phyloP scores from a whole-genome alignment of 2,329 filamentous ascomycete genomes.

The Cladophialophora exuberans region DNA sequence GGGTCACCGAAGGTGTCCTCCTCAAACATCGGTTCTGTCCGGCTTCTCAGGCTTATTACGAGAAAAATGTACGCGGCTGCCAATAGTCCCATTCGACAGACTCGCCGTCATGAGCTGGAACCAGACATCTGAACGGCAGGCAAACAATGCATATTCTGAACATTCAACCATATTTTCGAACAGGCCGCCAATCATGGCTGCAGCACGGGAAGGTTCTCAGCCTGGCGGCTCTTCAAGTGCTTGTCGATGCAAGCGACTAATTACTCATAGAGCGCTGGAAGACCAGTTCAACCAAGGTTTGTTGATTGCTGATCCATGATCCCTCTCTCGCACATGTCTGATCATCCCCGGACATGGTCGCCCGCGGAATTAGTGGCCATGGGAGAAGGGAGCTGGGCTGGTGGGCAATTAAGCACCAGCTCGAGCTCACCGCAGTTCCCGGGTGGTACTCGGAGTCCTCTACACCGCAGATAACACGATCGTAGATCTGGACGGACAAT shows the following conservation, averaged over 20 bases:
- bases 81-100: background rate
- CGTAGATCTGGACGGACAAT: background rate
- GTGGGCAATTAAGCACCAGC: too few species aligned
- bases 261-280: too few species aligned
- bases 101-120: background rate
- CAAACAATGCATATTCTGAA: background rate
- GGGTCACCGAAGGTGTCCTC: too few species aligned
- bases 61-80: too few species aligned
- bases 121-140: background rate
- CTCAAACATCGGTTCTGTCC: conserved; percentile 3
- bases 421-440: background rate
- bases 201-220: too few species aligned
- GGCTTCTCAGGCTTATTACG: conserved; percentile 2
- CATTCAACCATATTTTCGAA: background rate
- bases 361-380: too few species aligned
- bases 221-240: background rate
- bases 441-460: background rate
- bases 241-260: background rate
- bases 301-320: too few species aligned
- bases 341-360: too few species aligned
- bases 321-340: too few species aligned
- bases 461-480: background rate
- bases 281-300: too few species aligned
- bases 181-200: conserved; percentile 4
- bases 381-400: too few species aligned